These are phyloP conservation scores for Neopestalotiopsis clavispora DNA, from an alignment of 2,329 filamentous ascomycete species.

Conservation along the genomic window DNA sequence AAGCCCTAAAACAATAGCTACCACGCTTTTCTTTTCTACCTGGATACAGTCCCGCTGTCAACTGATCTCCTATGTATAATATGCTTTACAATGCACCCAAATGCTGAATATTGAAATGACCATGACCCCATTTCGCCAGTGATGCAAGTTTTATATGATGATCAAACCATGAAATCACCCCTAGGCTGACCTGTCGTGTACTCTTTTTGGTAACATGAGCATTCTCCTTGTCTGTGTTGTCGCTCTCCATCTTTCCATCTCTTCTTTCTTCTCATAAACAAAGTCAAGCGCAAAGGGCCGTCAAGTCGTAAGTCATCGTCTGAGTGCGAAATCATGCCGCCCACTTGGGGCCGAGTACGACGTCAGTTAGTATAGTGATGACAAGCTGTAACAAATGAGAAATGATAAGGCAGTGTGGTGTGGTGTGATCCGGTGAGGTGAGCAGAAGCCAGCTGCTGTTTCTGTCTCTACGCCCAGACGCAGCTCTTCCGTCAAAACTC, in stretches of 20 bases:
- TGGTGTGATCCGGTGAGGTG: background rate
- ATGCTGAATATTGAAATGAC: slow-evolving; percentile 10
- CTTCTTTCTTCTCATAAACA: slow-evolving; percentile 9
- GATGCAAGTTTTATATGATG: slow-evolving; percentile 6
- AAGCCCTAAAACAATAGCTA: background rate
- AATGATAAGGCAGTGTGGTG: background rate
- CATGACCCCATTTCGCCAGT: slow-evolving; percentile 1
- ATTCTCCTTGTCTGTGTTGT: background rate
- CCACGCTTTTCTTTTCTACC: slow-evolving; percentile 7
- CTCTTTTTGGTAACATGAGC: background rate
- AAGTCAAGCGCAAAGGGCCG: slow-evolving; percentile 1
- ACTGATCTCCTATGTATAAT: background rate
- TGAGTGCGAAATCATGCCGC: background rate
- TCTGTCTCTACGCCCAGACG: background rate
- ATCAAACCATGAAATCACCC: slow-evolving; percentile 2
- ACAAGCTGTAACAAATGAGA: slow-evolving; percentile 1
- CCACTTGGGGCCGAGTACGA: background rate
- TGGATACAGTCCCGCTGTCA: slow-evolving; percentile 8
- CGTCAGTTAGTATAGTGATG: background rate
- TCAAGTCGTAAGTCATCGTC: slow-evolving; percentile 15
- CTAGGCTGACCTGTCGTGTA: background rate
- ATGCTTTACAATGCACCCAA: slow-evolving; percentile 14
- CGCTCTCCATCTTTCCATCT: background rate
- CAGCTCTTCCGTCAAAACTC: background rate
- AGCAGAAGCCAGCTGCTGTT: slow-evolving; percentile 11